Evolutionary conservation across 208 protist genomes (phyloP).

Genomic region (Sergeia podlipaevii): DNA sequence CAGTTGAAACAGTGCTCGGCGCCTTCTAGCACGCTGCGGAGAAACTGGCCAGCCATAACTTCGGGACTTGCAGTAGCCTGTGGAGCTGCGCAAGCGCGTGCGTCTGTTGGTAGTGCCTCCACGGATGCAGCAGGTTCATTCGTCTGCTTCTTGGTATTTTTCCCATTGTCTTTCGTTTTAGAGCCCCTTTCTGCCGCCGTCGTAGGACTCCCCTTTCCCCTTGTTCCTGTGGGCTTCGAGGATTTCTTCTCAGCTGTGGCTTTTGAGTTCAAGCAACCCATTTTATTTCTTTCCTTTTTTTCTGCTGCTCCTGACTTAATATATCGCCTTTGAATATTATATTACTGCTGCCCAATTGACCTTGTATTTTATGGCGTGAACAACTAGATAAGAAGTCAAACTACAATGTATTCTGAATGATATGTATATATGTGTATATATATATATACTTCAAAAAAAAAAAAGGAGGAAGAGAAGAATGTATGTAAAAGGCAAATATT

Average conservation of each 20-base stretch:
- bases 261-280: conserved; percentile 62
- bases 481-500: no score
- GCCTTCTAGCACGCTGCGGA: conserved; percentile 52
- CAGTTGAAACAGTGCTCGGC: conserved; percentile 54
- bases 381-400: no score
- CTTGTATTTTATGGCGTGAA: no score
- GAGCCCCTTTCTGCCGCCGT: conserved; percentile 7
- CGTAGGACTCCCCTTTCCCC: conserved; percentile 3
- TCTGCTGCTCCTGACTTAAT: background rate
- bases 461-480: no score
- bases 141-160: conserved; percentile 3
- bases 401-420: no score
- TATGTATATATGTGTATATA: no score
- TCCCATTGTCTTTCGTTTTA: background rate
- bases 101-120: no score
- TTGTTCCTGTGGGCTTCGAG: background rate
- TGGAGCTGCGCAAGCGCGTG: no score
- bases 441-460: no score
- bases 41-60: conserved; percentile 37
- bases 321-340: background rate
- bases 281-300: conserved; percentile 8
- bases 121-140: no score
- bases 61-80: conserved; percentile 1
- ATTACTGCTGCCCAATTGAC: no score
- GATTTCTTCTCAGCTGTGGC: conserved; percentile 26